Base-by-base conservation (phyloP, 2,329 filamentous ascomycete genomes). In the Xylariaceae sp. region DNA sequence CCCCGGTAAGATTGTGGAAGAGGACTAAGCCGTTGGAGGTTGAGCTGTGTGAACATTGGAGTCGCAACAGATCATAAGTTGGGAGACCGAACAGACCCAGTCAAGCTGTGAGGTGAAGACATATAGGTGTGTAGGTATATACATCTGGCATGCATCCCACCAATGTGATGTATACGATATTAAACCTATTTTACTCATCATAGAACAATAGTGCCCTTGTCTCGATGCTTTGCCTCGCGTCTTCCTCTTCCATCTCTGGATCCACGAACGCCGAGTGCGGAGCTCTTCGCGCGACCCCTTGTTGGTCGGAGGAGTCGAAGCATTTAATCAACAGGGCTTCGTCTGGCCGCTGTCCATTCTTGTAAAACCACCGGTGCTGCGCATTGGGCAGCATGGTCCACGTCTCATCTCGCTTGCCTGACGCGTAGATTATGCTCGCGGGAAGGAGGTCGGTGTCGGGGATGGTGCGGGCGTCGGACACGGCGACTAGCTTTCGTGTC, bases 281-380 rank as follows among this genome's bases (percentile, higher is more conserved):
- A 15, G 73, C 68, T 15, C 75, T 60, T 3, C 74, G 67, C 6
- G 74, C 71, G 11, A 52, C 33, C n/a, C 71, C 72, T 48, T 68
- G 66, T 24, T 66, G 65, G 28, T 57, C 55, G 52, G 72, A 69
- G 4, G 69, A 73, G 59, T 81, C 78, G 53, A 73, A 80, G 49
- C 74, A 78, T 54, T 80, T 81, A 56, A 81, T 76, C 36, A 81
- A 55, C 12, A 75, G 64, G 3, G 73, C 70, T 54, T 81, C 68
- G 24, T 70, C 65, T 0, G 74, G 72, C 4, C 59, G 63, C 61
- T 76, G 73, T 1, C 52, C 59, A 48, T 68, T 66, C 43, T 75
- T 66, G 57, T 69, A 80, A 51, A 72, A 72, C 76, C 76, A 80
- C 48, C 63, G 65, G 44, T 68, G 64, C 4, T 53, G 48, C 0